Percentiles rank a stretch among this genome's conserved stretches.
Evolutionary conservation across 148 eudicot genomes (phyloP).

Genomic region (Persicaria tinctoria): DNA sequence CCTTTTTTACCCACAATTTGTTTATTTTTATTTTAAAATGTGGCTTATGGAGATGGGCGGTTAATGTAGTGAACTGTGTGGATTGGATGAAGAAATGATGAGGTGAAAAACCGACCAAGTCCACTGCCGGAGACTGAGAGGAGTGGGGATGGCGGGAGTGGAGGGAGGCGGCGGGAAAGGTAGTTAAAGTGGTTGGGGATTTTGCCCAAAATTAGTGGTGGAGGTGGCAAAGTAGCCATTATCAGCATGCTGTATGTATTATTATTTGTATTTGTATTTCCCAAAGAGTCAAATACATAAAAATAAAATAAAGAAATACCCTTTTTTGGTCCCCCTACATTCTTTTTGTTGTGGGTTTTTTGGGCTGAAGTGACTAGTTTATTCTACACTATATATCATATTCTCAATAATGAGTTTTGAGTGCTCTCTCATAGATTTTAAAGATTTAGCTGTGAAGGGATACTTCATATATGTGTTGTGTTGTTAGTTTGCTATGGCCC

Average conservation of each 20-base stretch:
- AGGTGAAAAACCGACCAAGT: constrained; percentile 13
- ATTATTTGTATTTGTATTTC: too few relatives aligned
- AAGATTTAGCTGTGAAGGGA: too few relatives aligned
- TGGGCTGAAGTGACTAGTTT: too few relatives aligned
- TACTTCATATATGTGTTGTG: too few relatives aligned
- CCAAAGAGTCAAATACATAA: background rate
- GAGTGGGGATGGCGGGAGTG: background rate
- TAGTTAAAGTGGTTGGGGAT: constrained; percentile 5
- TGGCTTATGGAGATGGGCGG: background rate
- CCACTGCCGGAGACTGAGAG: background rate
- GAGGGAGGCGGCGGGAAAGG: constrained; percentile 11
- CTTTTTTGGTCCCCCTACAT: background rate
- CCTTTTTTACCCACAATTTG: background rate
- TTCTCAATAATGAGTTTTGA: too few relatives aligned
- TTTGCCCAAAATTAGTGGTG: background rate
- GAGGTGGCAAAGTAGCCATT: background rate
- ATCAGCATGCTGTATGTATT: background rate
- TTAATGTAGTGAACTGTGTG: background rate
- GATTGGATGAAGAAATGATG: constrained; percentile 6
- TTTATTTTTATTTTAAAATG: too few relatives aligned
- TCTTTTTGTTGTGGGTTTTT: background rate
- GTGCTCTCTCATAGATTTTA: too few relatives aligned
- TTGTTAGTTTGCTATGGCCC: too few relatives aligned
- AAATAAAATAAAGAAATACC: background rate
- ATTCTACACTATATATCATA: too few relatives aligned